Conservation (phyloP, 2,329 filamentous ascomycete genomes). For the Chaetomiaceae sp. region DNA sequence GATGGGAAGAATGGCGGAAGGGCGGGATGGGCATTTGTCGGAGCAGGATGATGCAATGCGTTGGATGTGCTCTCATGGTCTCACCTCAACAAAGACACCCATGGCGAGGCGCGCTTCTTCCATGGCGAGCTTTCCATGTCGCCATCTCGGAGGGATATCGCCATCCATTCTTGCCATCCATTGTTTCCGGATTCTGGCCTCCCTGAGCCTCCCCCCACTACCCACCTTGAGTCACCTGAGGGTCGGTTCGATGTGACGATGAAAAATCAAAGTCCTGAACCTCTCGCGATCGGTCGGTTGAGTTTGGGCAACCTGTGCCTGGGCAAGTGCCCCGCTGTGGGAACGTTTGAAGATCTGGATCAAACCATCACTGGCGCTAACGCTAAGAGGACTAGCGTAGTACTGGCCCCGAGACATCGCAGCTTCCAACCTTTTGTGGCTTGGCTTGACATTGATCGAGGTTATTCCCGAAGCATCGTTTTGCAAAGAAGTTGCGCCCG, state of each 20-base stretch:
- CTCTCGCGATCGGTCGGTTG: no score
- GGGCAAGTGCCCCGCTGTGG: background rate
- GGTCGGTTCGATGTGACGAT: constrained; percentile 7
- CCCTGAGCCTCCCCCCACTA: background rate
- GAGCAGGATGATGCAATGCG: background rate
- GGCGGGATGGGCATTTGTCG: no score
- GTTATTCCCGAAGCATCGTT: constrained; percentile 3
- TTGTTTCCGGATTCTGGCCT: no score
- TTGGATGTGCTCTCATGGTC: background rate
- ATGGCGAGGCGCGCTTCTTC: no score
- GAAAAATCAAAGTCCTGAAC: background rate
- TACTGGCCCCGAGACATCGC: background rate
- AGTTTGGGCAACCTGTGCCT: constrained; percentile 2
- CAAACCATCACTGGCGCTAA: background rate
- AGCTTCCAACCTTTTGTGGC: no score
- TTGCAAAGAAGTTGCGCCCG: no score
- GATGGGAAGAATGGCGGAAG: no score
- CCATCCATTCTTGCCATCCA: background rate
- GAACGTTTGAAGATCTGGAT: constrained; percentile 15
- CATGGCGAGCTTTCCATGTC: background rate
- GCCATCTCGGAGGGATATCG: constrained; percentile 3
- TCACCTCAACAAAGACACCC: no score
- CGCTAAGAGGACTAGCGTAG: background rate
- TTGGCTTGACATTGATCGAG: no score
- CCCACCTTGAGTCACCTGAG: constrained; percentile 4